Evolutionary conservation across 1,284 basidiomycete genomes (phyloP), one percentile per base, ranked within the genome.

Genomic region (Marasmius tenuissimus): DNA sequence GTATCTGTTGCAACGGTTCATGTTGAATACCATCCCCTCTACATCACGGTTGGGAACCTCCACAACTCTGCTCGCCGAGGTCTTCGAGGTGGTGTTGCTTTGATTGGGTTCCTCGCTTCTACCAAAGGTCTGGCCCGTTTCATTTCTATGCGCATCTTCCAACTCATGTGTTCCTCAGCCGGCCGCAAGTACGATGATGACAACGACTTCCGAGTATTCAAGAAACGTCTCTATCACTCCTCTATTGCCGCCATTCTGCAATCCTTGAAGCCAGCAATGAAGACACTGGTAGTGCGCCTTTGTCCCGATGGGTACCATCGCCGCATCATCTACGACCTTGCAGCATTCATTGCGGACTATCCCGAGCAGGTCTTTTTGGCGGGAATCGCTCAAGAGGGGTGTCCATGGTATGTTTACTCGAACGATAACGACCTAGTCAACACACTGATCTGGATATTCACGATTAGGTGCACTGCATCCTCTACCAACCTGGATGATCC

Each of bases 271-370:
- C 35, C 56, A 8, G 61, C 27, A 3, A 64, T 64, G 61, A 47
- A 56, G 1, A 45, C 42, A 12, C 57, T 52, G 4, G 57, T 61
- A 33, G n/a, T 50, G 33, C 9, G n/a, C 12, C 16, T 58, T 27
- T 40, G 35, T 37, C 50, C 20, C 7, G 63, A 64, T 57, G 61
- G 61, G 1, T 51, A 64, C 37, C 62, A 53, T 48, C 61, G 58
- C 1, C 34, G 51, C 2, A 50, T 57, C 4, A 64, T 64, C 16
- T 64, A 45, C 45, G 56, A 51, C 12, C 27, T 64, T 2, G 63
- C 57, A 10, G 49, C 63, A 39, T 60, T 49, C 37, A 64, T 64
- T 38, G 63, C 61, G 1, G 61, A 64, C 51, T 64, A 64, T 39
- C 63, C 63, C 1, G 58, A 64, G 38, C 63, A 64, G 35, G 61